Evolutionary conservation across 2,329 filamentous ascomycete genomes (phyloP).

Genomic region (Colletotrichum sojae): DNA sequence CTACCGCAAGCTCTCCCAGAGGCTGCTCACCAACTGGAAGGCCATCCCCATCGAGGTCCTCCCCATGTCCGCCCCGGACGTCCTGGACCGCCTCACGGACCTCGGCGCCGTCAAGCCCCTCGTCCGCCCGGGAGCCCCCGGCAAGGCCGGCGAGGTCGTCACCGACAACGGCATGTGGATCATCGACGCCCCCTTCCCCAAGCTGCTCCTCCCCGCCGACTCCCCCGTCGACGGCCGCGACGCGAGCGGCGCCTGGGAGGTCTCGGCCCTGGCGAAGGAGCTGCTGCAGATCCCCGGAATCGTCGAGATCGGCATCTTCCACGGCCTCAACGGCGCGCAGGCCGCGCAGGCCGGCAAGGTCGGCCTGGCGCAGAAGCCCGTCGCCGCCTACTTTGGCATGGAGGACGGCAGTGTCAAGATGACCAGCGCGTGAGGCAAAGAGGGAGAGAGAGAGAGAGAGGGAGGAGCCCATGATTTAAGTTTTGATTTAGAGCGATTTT

Average conservation of each 20-base stretch:
- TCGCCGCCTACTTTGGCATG: constrained; percentile 96
- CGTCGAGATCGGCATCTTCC: constrained; percentile 92
- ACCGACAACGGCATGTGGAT: constrained; percentile 78
- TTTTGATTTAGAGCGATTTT: background rate
- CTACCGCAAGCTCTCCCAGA: constrained; percentile 87
- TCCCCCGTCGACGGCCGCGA: constrained; percentile 57
- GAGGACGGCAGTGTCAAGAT: constrained; percentile 79
- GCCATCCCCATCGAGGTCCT: constrained; percentile 94
- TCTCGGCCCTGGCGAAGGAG: constrained; percentile 78
- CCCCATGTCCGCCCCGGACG: constrained; percentile 83
- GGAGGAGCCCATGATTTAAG: background rate
- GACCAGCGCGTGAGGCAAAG: constrained; percentile 18
- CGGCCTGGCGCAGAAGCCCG: constrained; percentile 86
- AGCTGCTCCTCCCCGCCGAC: constrained; percentile 74
- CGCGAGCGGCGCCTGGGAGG: constrained; percentile 81
- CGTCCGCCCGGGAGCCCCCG: constrained; percentile 79
- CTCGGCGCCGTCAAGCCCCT: constrained; percentile 81
- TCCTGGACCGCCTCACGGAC: constrained; percentile 78
- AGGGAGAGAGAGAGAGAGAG: too few species aligned
- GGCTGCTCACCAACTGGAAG: constrained; percentile 84
- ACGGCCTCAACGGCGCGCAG: constrained; percentile 83
- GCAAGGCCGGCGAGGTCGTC: constrained; percentile 84
- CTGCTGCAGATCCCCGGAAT: constrained; percentile 90
- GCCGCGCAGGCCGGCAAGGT: constrained; percentile 66
- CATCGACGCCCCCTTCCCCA: constrained; percentile 90